These are phyloP conservation scores for Marsdenia floribunda DNA, from an alignment of 257 asterid species.

Conservation along the genomic window DNA sequence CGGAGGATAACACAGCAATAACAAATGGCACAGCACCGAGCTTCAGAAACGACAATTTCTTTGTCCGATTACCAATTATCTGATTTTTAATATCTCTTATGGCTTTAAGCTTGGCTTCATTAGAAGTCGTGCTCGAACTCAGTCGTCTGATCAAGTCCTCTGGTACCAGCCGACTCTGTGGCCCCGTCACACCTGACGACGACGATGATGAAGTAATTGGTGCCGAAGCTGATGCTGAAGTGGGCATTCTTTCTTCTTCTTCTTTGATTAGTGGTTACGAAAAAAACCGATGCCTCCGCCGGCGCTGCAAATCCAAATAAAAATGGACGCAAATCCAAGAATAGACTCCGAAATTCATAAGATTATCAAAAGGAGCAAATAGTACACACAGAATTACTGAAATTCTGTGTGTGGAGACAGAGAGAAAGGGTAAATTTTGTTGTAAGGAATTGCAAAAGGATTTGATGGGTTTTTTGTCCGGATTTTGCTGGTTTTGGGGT, in stretches of 20 bases:
- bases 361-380: neutral
- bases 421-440: neutral
- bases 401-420: neutral
- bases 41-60: conserved; percentile 66
- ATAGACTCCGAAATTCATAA: neutral
- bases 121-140: conserved; percentile 34
- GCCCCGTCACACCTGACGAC: conserved; percentile 9
- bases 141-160: conserved; percentile 65
- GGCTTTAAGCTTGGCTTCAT: conserved; percentile 56
- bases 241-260: conserved; percentile 14
- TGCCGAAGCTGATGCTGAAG: conserved; percentile 16
- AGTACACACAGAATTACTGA: neutral
- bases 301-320: neutral
- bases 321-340: neutral
- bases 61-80: conserved; percentile 87
- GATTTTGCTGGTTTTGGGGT: conserved; percentile 1
- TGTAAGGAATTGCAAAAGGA: neutral
- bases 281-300: neutral
- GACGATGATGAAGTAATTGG: neutral
- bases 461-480: neutral
- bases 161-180: conserved; percentile 40
- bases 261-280: neutral
- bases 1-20: conserved; percentile 50
- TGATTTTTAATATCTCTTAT: conserved; percentile 84
- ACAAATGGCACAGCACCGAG: conserved; percentile 82